Percentiles rank a stretch among this genome's conserved stretches.
These are phyloP conservation scores for Phaseolus lunatus DNA, from an alignment of 306 rosid species.

Conservation along the genomic window DNA sequence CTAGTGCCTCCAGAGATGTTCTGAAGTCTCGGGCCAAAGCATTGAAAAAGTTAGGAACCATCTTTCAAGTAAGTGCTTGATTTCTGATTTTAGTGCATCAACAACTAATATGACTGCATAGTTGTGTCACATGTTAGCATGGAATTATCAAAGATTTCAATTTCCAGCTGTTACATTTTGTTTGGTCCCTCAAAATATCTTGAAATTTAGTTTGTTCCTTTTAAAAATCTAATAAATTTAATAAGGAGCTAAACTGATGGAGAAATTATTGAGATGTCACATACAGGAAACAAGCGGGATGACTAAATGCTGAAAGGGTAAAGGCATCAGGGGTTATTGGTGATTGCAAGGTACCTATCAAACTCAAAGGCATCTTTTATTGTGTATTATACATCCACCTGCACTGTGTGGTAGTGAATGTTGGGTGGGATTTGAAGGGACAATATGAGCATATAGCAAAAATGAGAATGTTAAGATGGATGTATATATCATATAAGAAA, in stretches of 20 bases:
- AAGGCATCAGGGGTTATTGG: background rate
- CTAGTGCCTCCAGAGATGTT: slow-evolving; percentile 73
- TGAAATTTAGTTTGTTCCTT: background rate
- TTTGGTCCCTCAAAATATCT: background rate
- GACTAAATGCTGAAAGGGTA: background rate
- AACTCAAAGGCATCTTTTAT: background rate
- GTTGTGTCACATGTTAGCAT: slow-evolving; percentile 5
- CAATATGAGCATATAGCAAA: no score
- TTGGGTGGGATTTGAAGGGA: no score
- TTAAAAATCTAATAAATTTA: no score
- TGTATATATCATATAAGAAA: background rate
- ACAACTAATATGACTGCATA: background rate
- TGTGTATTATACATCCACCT: background rate
- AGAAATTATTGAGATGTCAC: background rate
- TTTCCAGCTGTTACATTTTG: background rate
- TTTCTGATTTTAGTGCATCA: slow-evolving; percentile 30
- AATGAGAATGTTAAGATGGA: background rate
- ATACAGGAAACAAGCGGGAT: background rate
- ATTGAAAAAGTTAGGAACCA: slow-evolving; percentile 75
- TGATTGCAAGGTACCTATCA: no score
- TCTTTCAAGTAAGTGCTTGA: slow-evolving; percentile 78
- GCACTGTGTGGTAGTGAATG: background rate
- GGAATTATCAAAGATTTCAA: slow-evolving; percentile 19
- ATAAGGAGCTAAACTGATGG: background rate
- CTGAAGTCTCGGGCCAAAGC: slow-evolving; percentile 72